Evolutionary conservation across 1,139 yeast species (phyloP).

Genomic region (Geotrichum restrictum): DNA sequence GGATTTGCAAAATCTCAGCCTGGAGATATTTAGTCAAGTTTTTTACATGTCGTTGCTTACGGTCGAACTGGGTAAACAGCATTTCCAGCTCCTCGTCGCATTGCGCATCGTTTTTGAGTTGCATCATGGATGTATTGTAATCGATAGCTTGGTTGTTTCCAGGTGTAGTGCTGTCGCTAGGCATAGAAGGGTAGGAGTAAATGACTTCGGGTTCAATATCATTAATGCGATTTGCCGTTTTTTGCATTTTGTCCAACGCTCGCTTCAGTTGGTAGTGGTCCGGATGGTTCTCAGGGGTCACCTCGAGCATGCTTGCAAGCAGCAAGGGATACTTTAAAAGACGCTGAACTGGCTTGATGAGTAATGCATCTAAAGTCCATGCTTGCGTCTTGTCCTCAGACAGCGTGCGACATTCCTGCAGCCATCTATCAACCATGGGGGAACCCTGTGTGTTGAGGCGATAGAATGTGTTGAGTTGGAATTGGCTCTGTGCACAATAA

Average conservation of each 20-base stretch:
- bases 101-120: constrained; percentile 23
- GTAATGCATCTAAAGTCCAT: constrained; percentile 43
- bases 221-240: constrained; percentile 35
- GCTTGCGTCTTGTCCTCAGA: constrained; percentile 37
- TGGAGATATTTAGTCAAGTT: constrained; percentile 27
- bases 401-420: constrained; percentile 31
- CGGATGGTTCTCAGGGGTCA: constrained; percentile 33
- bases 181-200: background rate
- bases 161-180: background rate
- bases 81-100: constrained; percentile 28
- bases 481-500: constrained; percentile 35
- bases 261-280: constrained; percentile 33
- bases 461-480: constrained; percentile 35
- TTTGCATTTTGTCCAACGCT: constrained; percentile 32
- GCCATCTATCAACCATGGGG: constrained; percentile 36
- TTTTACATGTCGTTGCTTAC: constrained; percentile 24
- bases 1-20: constrained; percentile 24
- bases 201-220: constrained; percentile 17
- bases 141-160: background rate
- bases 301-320: constrained; percentile 32
- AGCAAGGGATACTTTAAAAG: constrained; percentile 43
- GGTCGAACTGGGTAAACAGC: constrained; percentile 25
- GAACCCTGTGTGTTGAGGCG: constrained; percentile 30
- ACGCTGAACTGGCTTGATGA: constrained; percentile 45
- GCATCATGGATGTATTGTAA: constrained; percentile 20